A percentile compares a stretch with the other conserved stretches of the same genome.
Evolutionary conservation across 345 rosid genomes (phyloP).

Genomic region (Syzygium grande): DNA sequence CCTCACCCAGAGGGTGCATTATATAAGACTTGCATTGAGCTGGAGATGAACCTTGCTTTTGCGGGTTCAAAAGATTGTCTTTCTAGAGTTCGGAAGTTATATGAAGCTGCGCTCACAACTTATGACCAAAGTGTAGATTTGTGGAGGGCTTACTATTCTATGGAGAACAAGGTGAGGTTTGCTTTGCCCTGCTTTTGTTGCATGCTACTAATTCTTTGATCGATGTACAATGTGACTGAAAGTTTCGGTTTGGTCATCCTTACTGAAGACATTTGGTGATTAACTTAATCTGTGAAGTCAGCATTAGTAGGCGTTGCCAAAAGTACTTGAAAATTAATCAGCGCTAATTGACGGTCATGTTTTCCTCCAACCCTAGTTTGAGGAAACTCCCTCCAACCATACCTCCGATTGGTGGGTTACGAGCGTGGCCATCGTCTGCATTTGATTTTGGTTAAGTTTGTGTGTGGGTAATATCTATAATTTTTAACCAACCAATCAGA

Average conservation of each 20-base stretch:
- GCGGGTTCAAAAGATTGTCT: constrained; percentile 50
- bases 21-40: constrained; percentile 62
- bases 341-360: neutral
- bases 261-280: neutral
- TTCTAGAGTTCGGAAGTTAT: constrained; percentile 51
- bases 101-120: constrained; percentile 66
- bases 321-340: neutral
- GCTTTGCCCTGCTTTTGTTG: neutral
- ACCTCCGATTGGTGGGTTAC: neutral
- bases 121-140: constrained; percentile 51
- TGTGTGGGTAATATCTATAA: neutral
- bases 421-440: neutral
- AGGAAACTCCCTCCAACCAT: neutral
- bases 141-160: constrained; percentile 66
- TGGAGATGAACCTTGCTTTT: constrained; percentile 61
- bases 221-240: neutral
- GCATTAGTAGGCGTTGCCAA: neutral
- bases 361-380: neutral
- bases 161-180: constrained; percentile 54
- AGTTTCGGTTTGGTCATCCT: neutral
- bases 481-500: neutral
- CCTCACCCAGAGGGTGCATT: constrained; percentile 70
- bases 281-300: neutral
- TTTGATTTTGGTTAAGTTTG: neutral
- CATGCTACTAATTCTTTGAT: neutral